Percentiles rank a stretch among this genome's conserved stretches.
phyloP scores from a whole-genome alignment of 306 rosid genomes.

The Inga leiocalycina region DNA sequence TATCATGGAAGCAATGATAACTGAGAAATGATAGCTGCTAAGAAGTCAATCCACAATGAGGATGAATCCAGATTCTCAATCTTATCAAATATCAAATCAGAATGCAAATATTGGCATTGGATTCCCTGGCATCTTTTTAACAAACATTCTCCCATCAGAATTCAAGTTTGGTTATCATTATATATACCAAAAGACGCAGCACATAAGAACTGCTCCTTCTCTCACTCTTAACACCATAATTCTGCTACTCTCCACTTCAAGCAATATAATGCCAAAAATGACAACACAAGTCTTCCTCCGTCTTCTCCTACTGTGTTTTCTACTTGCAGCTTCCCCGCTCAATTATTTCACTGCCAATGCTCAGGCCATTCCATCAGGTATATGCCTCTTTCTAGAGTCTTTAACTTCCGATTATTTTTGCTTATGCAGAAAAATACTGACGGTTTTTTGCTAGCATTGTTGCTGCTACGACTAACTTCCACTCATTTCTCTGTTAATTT shows the following conservation, averaged over 20 bases:
- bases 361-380: constrained; percentile 60
- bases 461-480: not conserved
- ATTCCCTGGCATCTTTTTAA: constrained; percentile 55
- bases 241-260: constrained; percentile 40
- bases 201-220: constrained; percentile 28
- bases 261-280: constrained; percentile 45
- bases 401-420: constrained; percentile 1
- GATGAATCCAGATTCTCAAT: constrained; percentile 52
- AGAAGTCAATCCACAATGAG: constrained; percentile 70
- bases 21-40: constrained; percentile 43
- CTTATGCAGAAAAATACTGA: not conserved
- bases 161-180: constrained; percentile 61
- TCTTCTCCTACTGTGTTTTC: constrained; percentile 55
- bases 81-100: constrained; percentile 25
- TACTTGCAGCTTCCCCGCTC: constrained; percentile 58
- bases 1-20: constrained; percentile 67
- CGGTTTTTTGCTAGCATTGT: not conserved
- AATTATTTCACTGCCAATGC: constrained; percentile 36
- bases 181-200: constrained; percentile 31
- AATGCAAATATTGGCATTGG: constrained; percentile 54
- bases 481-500: constrained; percentile 24
- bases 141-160: constrained; percentile 45
- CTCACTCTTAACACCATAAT: constrained; percentile 28
- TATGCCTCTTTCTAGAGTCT: constrained; percentile 10
- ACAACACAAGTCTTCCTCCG: constrained; percentile 46